Evolutionary conservation across 257 asterid species (phyloP).

Genomic region (Solanum clarkiae): DNA sequence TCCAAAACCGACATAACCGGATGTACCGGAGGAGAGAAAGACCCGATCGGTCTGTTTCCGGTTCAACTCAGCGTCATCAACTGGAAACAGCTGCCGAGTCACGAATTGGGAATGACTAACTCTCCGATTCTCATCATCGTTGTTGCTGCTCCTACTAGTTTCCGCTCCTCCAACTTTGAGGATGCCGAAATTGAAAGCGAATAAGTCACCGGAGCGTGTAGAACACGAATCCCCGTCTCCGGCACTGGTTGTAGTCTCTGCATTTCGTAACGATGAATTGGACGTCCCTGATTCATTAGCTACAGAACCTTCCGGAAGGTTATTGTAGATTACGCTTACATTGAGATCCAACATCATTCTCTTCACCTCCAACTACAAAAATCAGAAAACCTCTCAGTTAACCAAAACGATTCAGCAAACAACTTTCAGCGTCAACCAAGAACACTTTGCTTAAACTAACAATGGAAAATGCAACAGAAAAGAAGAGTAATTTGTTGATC

Average conservation of each 20-base stretch:
- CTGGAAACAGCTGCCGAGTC: slow-evolving; percentile 57
- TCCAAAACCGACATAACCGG: neutral
- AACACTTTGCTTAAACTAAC: neutral
- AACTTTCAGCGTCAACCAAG: neutral
- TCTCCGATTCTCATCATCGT: neutral
- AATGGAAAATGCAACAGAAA: neutral
- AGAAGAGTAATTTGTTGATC: neutral
- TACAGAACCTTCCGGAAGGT: slow-evolving; percentile 10
- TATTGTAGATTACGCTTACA: slow-evolving; percentile 11
- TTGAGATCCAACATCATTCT: slow-evolving; percentile 60
- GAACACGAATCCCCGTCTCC: slow-evolving; percentile 41
- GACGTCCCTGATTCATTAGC: slow-evolving; percentile 22
- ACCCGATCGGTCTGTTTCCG: slow-evolving; percentile 3
- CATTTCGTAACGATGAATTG: slow-evolving; percentile 32
- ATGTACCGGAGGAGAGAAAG: neutral
- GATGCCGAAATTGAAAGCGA: slow-evolving; percentile 37
- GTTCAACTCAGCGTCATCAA: neutral
- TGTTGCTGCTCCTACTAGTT: neutral
- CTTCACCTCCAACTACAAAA: neutral
- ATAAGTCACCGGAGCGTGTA: slow-evolving; percentile 12
- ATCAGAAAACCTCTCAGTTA: neutral
- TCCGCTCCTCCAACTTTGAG: slow-evolving; percentile 11
- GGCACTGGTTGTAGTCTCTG: slow-evolving; percentile 26
- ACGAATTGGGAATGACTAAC: slow-evolving; percentile 14
- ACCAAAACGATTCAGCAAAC: neutral